Conservation (phyloP, 2,329 filamentous ascomycete species). For the Colletotrichum sp. region DNA sequence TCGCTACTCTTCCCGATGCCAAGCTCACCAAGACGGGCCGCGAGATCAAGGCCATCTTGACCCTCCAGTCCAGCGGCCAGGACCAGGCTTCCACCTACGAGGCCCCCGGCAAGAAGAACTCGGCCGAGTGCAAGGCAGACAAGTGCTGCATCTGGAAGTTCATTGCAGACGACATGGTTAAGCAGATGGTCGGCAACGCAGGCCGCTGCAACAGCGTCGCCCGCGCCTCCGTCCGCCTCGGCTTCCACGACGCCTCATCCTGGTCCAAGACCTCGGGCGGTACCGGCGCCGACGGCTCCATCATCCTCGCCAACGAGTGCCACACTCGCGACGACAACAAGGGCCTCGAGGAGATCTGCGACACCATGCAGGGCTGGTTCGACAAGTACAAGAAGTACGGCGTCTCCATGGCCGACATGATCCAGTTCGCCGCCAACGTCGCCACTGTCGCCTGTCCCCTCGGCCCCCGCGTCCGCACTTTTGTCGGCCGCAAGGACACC, state of each 20-base stretch:
- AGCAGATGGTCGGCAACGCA: constrained; percentile 38
- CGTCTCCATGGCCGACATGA: constrained; percentile 59
- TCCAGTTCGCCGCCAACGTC: constrained; percentile 57
- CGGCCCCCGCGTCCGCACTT: constrained; percentile 53
- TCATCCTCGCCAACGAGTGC: constrained; percentile 46
- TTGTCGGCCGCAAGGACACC: constrained; percentile 56
- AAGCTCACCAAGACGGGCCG: constrained; percentile 39
- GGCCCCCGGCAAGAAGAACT: constrained; percentile 24
- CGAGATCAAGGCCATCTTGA: constrained; percentile 42
- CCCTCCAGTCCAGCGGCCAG: constrained; percentile 29
- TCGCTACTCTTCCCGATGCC: constrained; percentile 31
- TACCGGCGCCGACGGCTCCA: constrained; percentile 53
- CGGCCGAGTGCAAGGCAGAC: constrained; percentile 37
- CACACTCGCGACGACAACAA: constrained; percentile 45
- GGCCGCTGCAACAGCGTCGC: constrained; percentile 49
- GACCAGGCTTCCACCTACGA: constrained; percentile 17
- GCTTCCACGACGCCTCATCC: constrained; percentile 53
- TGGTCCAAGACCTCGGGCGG: constrained; percentile 43
- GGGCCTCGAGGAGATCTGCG: constrained; percentile 50
- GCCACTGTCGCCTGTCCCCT: constrained; percentile 52
- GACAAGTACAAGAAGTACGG: constrained; percentile 43
- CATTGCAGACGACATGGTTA: constrained; percentile 43
- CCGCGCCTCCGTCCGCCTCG: constrained; percentile 49
- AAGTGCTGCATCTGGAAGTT: constrained; percentile 52
- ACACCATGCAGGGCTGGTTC: constrained; percentile 42